These are phyloP conservation scores for Forsythia viridissima DNA, from an alignment of 257 asterid species.

Conservation along the genomic window DNA sequence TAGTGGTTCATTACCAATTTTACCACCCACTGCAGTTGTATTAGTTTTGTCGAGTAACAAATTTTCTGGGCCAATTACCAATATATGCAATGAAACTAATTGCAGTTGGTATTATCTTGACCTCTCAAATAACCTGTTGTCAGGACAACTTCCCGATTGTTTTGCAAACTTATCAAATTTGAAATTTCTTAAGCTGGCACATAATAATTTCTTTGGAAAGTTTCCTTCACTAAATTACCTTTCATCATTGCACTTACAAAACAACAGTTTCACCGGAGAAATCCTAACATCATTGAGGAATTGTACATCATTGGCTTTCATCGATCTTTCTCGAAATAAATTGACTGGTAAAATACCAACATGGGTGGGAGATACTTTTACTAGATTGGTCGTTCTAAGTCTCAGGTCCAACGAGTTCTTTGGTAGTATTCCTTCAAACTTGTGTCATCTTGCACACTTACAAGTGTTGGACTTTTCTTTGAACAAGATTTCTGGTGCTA, in stretches of 20 bases:
- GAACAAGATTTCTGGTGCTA: not conserved
- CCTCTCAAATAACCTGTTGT: constrained; percentile 26
- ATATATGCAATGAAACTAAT: not conserved
- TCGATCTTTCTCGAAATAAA: constrained; percentile 16
- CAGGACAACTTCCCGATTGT: constrained; percentile 25
- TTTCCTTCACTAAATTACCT: not conserved
- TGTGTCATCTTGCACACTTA: not conserved
- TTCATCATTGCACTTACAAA: constrained; percentile 1
- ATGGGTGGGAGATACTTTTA: not conserved
- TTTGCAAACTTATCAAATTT: not conserved
- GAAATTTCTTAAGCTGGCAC: constrained; percentile 11
- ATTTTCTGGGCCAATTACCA: constrained; percentile 12
- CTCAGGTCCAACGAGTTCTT: not conserved
- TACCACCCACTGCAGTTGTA: not conserved
- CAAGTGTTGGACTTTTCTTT: constrained; percentile 10
- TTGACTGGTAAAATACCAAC: not conserved
- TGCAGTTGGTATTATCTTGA: constrained; percentile 6
- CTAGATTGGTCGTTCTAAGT: not conserved
- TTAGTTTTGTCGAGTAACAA: constrained; percentile 20
- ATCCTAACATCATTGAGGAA: constrained; percentile 2
- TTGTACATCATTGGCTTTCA: not conserved
- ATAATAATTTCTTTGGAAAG: constrained; percentile 14
- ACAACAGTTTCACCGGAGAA: constrained; percentile 15
- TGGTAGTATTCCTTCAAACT: constrained; percentile 3
- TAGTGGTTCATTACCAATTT: no score